Evolutionary conservation across 345 rosid genomes (phyloP), one percentile per base, ranked within the genome.

Genomic region (Erucastrum elatum): DNA sequence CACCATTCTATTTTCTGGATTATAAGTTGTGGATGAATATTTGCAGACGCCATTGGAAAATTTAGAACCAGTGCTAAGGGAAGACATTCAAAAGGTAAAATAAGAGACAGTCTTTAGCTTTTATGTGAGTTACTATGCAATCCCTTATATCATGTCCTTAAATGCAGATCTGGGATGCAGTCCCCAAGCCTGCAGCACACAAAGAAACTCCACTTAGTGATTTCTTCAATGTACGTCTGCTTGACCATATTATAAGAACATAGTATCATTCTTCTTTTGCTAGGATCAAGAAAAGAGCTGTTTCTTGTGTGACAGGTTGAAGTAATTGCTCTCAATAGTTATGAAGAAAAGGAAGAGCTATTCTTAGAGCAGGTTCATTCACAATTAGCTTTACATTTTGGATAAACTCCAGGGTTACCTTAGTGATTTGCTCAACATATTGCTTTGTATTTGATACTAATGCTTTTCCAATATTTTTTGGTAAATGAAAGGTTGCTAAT

Each of bases 271-370:
- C 70, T 71, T 71, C 60, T 58, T 75, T 35, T 56, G 29, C 7
- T 66, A 26, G 70, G 49, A 66, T 60, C 26, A 60, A 70, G 49
- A 49, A 59, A 71, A 2, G 27, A 56, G 0, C 61, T 71, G 27
- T 75, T 71, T 81, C 46, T 66, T 76, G 34, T 79, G 75, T 56
- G 75, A 56, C 88, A 96, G 99, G 97, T 96, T 82, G 92, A 93
- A 85, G 98, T 96, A 71, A 93, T 89, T 83, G 99, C 98, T 37
- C 97, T 96, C 70, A 89, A 94, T 80, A 96, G 99, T 91, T 96
- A 69, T 77, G 99, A 96, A 85, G 97, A 93, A 86, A 93, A 93
- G 82, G 99, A 96, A 83, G 96, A 91, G 82, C 99, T 82, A 72
- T 96, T 96, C 81, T 87, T 80, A 82, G 99, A 93, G 88, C 99